Base-by-base conservation (phyloP, 371 early-diverging fungal species). In the Actinomortierella wolfii region DNA sequence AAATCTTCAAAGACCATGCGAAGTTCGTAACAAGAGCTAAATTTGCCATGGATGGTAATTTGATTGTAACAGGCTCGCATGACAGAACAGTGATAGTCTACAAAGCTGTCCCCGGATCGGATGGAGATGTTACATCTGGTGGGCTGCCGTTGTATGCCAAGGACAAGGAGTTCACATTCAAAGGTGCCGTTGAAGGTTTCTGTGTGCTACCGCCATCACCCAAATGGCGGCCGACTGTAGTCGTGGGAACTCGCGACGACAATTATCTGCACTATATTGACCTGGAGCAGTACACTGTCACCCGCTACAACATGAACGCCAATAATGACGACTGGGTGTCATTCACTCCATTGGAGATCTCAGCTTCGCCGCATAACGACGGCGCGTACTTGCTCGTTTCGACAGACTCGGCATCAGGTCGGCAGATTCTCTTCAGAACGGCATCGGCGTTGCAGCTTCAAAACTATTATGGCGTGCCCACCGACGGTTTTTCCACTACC, bases 301-400 rank as follows among this genome's bases (percentile, higher is more conserved):
- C 68, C 41, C 74, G 66, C 34, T 79, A 79, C 59, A 92, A 91
- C 59, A 87, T 92, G 88, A 94, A 94, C 64, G 67, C 80, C 42
- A 90, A 89, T 74, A 85, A 84, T 20, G 94, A 94, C 65, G 84
- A 87, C 59, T 91, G 92, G 91, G 87, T 94, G 11, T 90, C 91
- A 0, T 94, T 92, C 64, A 89, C 90, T 1, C 86, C 92, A 15
- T 81, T 87, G 79, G 84, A 87, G 65, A 61, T 94, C 28, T 76
- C 83, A 1, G 74, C 77, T 1, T 83, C 78, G 5, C 88, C 77
- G 47, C 80, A 49, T 23, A 83, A 83, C 48, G 52, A 75, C 24
- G 86, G 85, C 6, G 73, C 68, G 25, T 80, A 86, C 61, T 29
- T 92, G 39, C 79, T 90, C 11, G 81, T 82, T 17, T 86, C 90